Conservation (phyloP, 108 stramenopile species). For the Skeletonema marinoi region DNA sequence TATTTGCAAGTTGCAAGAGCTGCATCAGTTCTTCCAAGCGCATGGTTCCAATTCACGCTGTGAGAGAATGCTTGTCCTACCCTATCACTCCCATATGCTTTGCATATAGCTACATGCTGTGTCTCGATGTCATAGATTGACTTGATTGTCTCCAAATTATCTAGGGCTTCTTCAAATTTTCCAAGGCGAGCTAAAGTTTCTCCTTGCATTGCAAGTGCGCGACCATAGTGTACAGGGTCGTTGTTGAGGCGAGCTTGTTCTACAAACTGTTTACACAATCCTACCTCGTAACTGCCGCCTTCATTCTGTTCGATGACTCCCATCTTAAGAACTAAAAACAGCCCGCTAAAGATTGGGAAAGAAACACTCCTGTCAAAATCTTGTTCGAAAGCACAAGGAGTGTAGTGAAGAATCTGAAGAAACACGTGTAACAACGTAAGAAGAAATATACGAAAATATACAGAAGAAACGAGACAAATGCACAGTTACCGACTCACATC, state of each 20-base stretch:
- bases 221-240: slow-evolving; percentile 61
- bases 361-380: slow-evolving; percentile 57
- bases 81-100: slow-evolving; percentile 65
- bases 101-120: slow-evolving; percentile 54
- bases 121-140: slow-evolving; percentile 57
- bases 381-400: slow-evolving; percentile 24
- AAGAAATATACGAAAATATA: background rate
- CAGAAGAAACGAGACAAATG: slow-evolving; percentile 10
- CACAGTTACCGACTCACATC: slow-evolving; percentile 41
- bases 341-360: slow-evolving; percentile 68
- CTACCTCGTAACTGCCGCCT: slow-evolving; percentile 49
- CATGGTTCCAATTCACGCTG: slow-evolving; percentile 50
- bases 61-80: slow-evolving; percentile 58
- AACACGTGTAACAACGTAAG: background rate
- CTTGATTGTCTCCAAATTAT: slow-evolving; percentile 38
- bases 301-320: slow-evolving; percentile 55
- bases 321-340: slow-evolving; percentile 55
- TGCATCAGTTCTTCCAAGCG: slow-evolving; percentile 42
- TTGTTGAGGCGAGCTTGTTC: slow-evolving; percentile 57
- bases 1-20: slow-evolving; percentile 54
- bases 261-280: slow-evolving; percentile 52
- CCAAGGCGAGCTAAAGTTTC: slow-evolving; percentile 57
- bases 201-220: slow-evolving; percentile 67
- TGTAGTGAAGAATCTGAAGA: slow-evolving; percentile 39
- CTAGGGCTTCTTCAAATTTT: slow-evolving; percentile 56